Conservation (phyloP, 192 early-diverging fungal species). For the Gamsiella multidivaricata region DNA sequence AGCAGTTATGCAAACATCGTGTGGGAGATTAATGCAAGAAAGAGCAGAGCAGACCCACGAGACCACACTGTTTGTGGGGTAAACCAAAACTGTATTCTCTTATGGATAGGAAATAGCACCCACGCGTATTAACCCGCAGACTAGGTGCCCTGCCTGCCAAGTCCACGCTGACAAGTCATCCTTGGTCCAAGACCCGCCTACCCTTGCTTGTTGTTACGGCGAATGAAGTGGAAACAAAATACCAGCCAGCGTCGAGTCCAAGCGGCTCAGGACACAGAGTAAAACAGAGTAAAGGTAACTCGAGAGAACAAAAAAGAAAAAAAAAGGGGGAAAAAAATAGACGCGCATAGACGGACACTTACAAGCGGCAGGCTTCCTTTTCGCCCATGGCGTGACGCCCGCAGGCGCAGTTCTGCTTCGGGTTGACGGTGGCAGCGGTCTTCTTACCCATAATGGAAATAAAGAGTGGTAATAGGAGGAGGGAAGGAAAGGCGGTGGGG, state of each 20-base stretch:
- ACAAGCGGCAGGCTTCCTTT: slow-evolving; percentile 55
- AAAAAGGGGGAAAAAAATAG: background rate
- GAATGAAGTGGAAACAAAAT: no score
- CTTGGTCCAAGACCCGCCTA: no score
- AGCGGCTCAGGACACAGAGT: no score
- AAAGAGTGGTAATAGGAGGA: background rate
- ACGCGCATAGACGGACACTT: slow-evolving; percentile 20
- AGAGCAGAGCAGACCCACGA: slow-evolving; percentile 4
- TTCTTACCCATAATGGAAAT: slow-evolving; percentile 41
- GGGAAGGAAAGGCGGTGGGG: background rate
- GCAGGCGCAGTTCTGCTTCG: slow-evolving; percentile 50
- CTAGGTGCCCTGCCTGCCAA: no score
- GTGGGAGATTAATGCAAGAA: slow-evolving; percentile 46
- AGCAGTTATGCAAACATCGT: background rate
- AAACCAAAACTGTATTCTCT: slow-evolving; percentile 16
- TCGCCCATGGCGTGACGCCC: slow-evolving; percentile 51
- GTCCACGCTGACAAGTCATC: no score
- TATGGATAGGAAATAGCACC: no score
- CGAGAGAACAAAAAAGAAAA: background rate
- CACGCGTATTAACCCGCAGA: background rate
- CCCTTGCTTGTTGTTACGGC: no score
- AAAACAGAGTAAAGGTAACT: background rate
- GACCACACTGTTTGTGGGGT: slow-evolving; percentile 25
- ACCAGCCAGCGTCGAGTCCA: no score
- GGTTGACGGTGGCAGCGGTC: slow-evolving; percentile 36